These are phyloP conservation scores for Candida dajiaensis DNA, from an alignment of 805 yeast species.

Conservation along the genomic window DNA sequence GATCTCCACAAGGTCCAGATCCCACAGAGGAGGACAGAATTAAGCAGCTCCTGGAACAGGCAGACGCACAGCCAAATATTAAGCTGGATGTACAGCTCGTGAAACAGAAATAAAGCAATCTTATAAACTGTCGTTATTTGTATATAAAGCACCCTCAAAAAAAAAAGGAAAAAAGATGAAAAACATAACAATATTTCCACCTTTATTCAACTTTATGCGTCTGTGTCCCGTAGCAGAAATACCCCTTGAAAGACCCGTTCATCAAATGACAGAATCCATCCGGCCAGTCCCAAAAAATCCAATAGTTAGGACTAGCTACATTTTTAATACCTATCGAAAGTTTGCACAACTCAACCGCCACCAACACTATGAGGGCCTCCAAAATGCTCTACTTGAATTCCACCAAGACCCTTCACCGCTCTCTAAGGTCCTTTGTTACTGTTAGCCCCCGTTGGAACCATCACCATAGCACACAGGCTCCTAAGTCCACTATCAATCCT, in stretches of 20 bases:
- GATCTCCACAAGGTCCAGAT: not conserved
- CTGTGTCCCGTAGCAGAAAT: not conserved
- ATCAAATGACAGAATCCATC: no score
- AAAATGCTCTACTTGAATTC: not conserved
- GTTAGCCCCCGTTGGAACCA: not conserved
- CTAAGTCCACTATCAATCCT: not conserved
- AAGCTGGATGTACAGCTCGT: slow-evolving; percentile 16
- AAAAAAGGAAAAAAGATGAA: no score
- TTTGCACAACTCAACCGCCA: not conserved
- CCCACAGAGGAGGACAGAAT: slow-evolving; percentile 12
- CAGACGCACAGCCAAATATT: slow-evolving; percentile 11
- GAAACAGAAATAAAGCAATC: slow-evolving; percentile 4
- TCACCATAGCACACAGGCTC: not conserved
- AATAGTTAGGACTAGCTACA: no score
- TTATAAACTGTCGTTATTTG: not conserved
- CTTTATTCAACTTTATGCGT: no score
- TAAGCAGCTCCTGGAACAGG: slow-evolving; percentile 7
- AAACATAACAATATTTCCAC: no score
- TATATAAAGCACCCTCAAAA: not conserved
- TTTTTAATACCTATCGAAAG: no score
- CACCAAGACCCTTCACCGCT: not conserved
- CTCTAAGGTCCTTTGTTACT: not conserved
- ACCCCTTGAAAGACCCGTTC: no score
- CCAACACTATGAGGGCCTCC: not conserved
- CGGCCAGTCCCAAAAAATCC: not conserved